These are phyloP conservation scores for Trametes pubescens DNA, from an alignment of 1,284 basidiomycete genomes.

Conservation along the genomic window DNA sequence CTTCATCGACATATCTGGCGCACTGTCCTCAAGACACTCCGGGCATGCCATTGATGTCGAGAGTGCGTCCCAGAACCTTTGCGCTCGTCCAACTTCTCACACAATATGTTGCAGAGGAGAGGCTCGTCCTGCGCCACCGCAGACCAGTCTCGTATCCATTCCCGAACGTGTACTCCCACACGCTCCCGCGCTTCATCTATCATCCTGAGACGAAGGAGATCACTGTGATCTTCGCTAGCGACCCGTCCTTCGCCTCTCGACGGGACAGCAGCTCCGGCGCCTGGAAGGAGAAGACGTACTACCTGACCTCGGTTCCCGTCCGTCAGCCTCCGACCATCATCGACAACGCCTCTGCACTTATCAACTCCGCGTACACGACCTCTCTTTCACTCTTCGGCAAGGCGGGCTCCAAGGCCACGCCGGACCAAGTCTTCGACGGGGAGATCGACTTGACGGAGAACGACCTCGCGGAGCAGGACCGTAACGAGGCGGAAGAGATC, in stretches of 20 bases:
- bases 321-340: slow-evolving; percentile 71
- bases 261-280: slow-evolving; percentile 44
- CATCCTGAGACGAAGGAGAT: slow-evolving; percentile 63
- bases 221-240: slow-evolving; percentile 62
- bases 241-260: slow-evolving; percentile 61
- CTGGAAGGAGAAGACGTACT: slow-evolving; percentile 68
- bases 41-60: slow-evolving; percentile 84
- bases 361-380: slow-evolving; percentile 61
- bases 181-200: slow-evolving; percentile 75
- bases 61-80: slow-evolving; percentile 50
- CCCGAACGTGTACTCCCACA: slow-evolving; percentile 78
- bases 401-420: slow-evolving; percentile 52
- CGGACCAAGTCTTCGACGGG: slow-evolving; percentile 68
- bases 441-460: slow-evolving; percentile 78
- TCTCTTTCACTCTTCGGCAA: slow-evolving; percentile 58
- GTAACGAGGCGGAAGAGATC: slow-evolving; percentile 76
- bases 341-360: slow-evolving; percentile 70
- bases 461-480: slow-evolving; percentile 79
- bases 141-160: slow-evolving; percentile 76
- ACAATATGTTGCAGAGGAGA: slow-evolving; percentile 52
- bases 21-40: slow-evolving; percentile 76
- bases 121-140: slow-evolving; percentile 74
- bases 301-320: slow-evolving; percentile 69
- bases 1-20: slow-evolving; percentile 79
- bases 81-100: slow-evolving; percentile 1